Conservation (phyloP, 2,329 filamentous ascomycete genomes). For the Ceratocystis destructans region DNA sequence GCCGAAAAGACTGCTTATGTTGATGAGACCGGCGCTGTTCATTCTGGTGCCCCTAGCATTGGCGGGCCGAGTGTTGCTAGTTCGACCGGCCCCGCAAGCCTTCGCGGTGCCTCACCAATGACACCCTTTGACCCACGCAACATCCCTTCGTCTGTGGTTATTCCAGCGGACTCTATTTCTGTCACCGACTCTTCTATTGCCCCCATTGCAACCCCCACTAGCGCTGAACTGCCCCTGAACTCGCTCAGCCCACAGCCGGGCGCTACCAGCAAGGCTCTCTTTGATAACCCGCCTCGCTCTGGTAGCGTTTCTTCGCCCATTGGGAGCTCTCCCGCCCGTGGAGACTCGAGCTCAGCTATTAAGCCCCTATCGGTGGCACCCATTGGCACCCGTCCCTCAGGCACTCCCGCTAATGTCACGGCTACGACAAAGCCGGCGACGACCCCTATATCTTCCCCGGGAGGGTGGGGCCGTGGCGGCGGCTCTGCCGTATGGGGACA, state of each 20-base stretch:
- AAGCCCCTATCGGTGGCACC: conserved; percentile 63
- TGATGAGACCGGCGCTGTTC: conserved; percentile 52
- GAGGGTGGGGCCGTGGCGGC: conserved; percentile 66
- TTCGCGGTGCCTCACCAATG: conserved; percentile 66
- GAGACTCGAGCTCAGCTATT: conserved; percentile 40
- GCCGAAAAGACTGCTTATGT: conserved; percentile 53
- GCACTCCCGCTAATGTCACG: conserved; percentile 35
- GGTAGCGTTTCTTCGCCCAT: conserved; percentile 60
- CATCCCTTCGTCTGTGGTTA: conserved; percentile 26
- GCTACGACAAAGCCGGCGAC: conserved; percentile 63
- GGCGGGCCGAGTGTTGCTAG: conserved; percentile 33
- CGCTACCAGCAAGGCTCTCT: conserved; percentile 45
- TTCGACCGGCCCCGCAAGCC: conserved; percentile 43
- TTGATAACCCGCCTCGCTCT: conserved; percentile 51
- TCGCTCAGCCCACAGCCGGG: conserved; percentile 70
- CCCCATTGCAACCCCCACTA: conserved; percentile 11
- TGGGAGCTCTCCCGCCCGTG: conserved; percentile 62
- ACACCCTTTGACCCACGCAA: conserved; percentile 44
- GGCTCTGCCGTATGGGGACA: conserved; percentile 62
- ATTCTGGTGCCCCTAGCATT: conserved; percentile 52
- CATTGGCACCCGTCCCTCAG: conserved; percentile 76
- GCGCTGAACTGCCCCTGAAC: not conserved
- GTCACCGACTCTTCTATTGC: conserved; percentile 28
- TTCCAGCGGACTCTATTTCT: conserved; percentile 31
- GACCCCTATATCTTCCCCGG: conserved; percentile 80